A percentile compares a stretch with the other conserved stretches of the same genome.
Conservation (phyloP, 352 stramenopile species). For the Pythium brachiatum region DNA sequence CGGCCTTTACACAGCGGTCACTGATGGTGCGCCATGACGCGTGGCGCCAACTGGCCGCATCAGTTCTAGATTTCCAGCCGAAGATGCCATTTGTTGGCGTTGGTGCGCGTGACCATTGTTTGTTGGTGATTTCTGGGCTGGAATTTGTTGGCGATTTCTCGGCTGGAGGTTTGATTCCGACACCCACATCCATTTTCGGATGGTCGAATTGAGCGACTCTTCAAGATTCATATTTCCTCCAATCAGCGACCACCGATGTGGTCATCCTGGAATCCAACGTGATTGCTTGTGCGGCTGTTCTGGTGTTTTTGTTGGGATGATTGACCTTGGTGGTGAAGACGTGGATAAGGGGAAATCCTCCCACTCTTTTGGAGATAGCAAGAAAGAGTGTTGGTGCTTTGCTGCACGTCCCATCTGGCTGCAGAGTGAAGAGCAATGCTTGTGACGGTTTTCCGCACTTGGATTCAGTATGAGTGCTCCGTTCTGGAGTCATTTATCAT, state of each 20-base stretch:
- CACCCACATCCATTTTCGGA: background rate
- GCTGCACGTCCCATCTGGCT: constrained; percentile 12
- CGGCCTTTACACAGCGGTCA: background rate
- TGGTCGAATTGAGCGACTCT: constrained; percentile 1
- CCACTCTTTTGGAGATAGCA: constrained; percentile 20
- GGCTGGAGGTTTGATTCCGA: too few relatives aligned
- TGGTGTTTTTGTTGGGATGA: background rate
- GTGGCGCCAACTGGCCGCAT: constrained; percentile 7
- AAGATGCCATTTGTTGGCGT: background rate
- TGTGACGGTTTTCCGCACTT: constrained; percentile 8
- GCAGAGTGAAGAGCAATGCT: background rate
- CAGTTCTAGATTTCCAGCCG: constrained; percentile 21
- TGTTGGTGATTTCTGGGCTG: too few relatives aligned
- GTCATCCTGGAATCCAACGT: constrained; percentile 3
- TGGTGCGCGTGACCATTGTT: too few relatives aligned
- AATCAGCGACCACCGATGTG: constrained; percentile 9
- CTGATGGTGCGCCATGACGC: too few relatives aligned
- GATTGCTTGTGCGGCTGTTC: background rate
- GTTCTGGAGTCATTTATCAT: background rate
- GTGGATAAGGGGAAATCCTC: constrained; percentile 4
- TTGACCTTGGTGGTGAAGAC: background rate
- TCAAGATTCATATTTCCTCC: constrained; percentile 13
- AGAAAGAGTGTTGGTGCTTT: constrained; percentile 17
- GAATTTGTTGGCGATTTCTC: background rate
- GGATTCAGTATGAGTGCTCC: constrained; percentile 13